These are phyloP conservation scores for Cornus florida DNA, from an alignment of 148 eudicot species.

Conservation along the genomic window DNA sequence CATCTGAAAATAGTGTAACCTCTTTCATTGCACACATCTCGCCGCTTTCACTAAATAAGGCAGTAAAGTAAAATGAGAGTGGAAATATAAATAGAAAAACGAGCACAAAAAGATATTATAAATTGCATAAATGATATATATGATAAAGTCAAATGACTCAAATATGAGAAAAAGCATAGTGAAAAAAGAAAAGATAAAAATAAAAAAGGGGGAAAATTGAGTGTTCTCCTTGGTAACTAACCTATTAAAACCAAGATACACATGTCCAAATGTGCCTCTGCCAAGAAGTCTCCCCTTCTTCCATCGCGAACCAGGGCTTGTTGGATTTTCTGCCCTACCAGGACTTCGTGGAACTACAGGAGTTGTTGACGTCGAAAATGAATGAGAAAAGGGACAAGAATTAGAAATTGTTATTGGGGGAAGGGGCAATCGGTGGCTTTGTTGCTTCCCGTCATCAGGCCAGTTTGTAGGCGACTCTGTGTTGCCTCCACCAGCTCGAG, in stretches of 20 bases:
- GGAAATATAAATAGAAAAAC: background rate
- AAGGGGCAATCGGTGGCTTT: constrained; percentile 36
- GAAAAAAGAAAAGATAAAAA: background rate
- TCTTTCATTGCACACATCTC: constrained; percentile 78
- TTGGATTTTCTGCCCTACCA: constrained; percentile 21
- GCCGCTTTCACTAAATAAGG: constrained; percentile 48
- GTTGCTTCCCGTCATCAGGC: constrained; percentile 40
- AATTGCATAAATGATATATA: background rate
- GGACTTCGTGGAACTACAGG: constrained; percentile 26
- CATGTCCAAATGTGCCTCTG: constrained; percentile 61
- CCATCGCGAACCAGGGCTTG: constrained; percentile 44
- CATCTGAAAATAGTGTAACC: constrained; percentile 56
- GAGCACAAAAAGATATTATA: background rate
- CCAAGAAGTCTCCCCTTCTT: constrained; percentile 59
- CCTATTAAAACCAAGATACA: constrained; percentile 62
- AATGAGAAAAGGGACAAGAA: constrained; percentile 22
- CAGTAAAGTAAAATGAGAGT: background rate
- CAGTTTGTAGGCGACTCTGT: constrained; percentile 19
- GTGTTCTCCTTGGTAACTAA: constrained; percentile 15
- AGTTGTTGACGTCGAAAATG: constrained; percentile 20
- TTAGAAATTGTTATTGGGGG: constrained; percentile 24
- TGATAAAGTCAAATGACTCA: background rate
- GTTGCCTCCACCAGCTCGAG: constrained; percentile 20
- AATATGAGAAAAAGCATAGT: background rate
- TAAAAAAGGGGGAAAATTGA: background rate